These are phyloP conservation scores for Triticum timopheevii DNA, from an alignment of 176 grass and related monocot genomes.

Conservation along the genomic window DNA sequence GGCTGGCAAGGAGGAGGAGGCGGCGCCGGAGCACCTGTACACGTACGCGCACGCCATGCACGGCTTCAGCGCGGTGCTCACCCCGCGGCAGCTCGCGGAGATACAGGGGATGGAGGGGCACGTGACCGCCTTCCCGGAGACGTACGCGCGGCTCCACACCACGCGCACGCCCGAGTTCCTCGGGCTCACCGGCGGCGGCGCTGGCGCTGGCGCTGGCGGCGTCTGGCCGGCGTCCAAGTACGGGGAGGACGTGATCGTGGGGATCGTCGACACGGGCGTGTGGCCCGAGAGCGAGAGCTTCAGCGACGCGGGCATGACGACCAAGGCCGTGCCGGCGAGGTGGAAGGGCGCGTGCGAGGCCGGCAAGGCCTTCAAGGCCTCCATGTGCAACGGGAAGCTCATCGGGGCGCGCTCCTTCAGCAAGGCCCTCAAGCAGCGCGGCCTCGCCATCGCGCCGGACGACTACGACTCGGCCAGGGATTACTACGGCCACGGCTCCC, in stretches of 20 bases:
- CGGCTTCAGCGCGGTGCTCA: conserved; percentile 68
- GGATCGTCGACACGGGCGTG: conserved; percentile 63
- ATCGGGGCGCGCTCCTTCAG: conserved; percentile 54
- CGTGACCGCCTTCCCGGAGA: conserved; percentile 61
- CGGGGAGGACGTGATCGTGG: conserved; percentile 55
- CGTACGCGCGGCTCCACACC: conserved; percentile 59
- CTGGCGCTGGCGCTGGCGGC: not conserved
- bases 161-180: conserved; percentile 66
- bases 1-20: not conserved
- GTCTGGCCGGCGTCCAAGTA: conserved; percentile 45
- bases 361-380: conserved; percentile 25
- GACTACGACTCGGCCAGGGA: conserved; percentile 65
- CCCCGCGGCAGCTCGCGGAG: conserved; percentile 38
- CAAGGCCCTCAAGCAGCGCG: conserved; percentile 41
- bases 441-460: not conserved
- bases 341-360: conserved; percentile 62
- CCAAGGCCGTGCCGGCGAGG: conserved; percentile 24
- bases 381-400: conserved; percentile 62
- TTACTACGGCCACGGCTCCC: conserved; percentile 59
- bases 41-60: conserved; percentile 71
- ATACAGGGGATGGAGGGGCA: conserved; percentile 32
- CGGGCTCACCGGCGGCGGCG: conserved; percentile 25
- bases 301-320: conserved; percentile 33
- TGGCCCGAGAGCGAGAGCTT: conserved; percentile 55
- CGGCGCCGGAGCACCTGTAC: conserved; percentile 62